Percentiles rank a stretch among this genome's conserved stretches.
phyloP scores from a whole-genome alignment of 1,284 basidiomycete species.

The Malassezia obtusa region DNA sequence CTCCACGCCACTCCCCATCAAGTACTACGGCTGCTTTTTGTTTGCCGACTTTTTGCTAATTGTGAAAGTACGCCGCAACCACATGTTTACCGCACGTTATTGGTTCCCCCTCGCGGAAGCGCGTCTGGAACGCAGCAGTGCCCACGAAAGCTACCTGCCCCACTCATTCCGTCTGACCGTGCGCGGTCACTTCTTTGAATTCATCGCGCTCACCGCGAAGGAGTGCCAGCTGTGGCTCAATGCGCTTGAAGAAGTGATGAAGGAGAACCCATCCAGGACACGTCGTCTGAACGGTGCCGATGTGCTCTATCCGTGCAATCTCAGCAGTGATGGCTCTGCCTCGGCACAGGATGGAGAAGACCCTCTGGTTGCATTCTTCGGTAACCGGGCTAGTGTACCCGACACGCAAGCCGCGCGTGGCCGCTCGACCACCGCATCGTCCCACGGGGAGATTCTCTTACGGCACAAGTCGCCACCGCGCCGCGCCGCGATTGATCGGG shows the following conservation, averaged over 20 bases:
- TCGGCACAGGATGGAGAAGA: not conserved
- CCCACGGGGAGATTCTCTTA: slow-evolving; percentile 24
- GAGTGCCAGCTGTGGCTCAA: slow-evolving; percentile 38
- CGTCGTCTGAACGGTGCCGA: slow-evolving; percentile 22
- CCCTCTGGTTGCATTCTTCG: not conserved
- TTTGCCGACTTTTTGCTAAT: slow-evolving; percentile 38
- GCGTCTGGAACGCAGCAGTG: slow-evolving; percentile 23
- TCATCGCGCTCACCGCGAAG: slow-evolving; percentile 34
- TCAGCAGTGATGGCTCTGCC: not conserved
- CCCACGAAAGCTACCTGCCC: slow-evolving; percentile 27
- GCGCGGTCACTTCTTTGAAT: slow-evolving; percentile 42
- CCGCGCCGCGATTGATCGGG: slow-evolving; percentile 33
- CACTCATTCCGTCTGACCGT: slow-evolving; percentile 36
- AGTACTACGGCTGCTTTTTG: slow-evolving; percentile 40
- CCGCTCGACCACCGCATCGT: not conserved
- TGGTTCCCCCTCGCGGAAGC: slow-evolving; percentile 45
- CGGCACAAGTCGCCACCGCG: slow-evolving; percentile 35
- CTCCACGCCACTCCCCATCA: slow-evolving; percentile 39
- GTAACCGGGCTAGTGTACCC: not conserved
- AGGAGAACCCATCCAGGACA: slow-evolving; percentile 16
- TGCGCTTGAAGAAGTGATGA: slow-evolving; percentile 28
- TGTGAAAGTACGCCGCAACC: slow-evolving; percentile 41
- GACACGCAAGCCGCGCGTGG: not conserved
- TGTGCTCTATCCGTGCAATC: slow-evolving; percentile 32
- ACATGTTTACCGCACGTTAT: slow-evolving; percentile 33